Base-by-base conservation (phyloP, 306 rosid genomes). In the Quercus dentata region DNA sequence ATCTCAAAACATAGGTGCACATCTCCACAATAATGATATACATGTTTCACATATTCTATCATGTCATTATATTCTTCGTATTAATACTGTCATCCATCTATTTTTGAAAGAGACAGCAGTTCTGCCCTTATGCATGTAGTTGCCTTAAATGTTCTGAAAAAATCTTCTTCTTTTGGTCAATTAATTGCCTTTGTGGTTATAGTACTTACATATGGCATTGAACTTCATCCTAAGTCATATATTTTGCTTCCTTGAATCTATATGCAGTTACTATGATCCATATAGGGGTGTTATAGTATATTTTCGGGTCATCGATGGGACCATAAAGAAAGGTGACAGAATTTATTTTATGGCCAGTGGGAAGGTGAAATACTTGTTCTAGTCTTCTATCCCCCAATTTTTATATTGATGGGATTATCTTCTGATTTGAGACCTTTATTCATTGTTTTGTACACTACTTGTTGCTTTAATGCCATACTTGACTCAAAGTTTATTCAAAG, bases 221-320 rank as follows among this genome's bases (percentile, higher is more conserved):
- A 76, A 59, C 80, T 72, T 64, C 75, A 51, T 21, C 59, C 70
- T 63, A 20, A 64, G 71, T 86, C 68, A 75, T 65, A 44, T 78
- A 19, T 74, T 78, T 83, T 85, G 44, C 71, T 75, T 78, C 69
- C 51, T 81, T 80, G 69, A 81, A 72, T 85, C 78, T 46, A 81
- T 72, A 44, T 89, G 87, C 95, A 92, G 98, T 79, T 94, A 94
- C 86, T 94, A 91, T 73, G 98, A 94, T 80, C 89, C 98, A 58
- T 94, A 94, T 28, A 85, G 98, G 81, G 98, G 98, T 46, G 97
- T 92, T 56, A 87, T 94, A 61, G 98, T 94, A 80, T 94, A 94
- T 76, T 94, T 94, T 81, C 87, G 98, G 62, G 90, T 92, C 62
- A 87, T 92, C 83, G 98, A 94, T 87, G 98, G 98, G 73, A 83